phyloP scores from a whole-genome alignment of 768 basidiomycete species.

The Exidia glandulosa region DNA sequence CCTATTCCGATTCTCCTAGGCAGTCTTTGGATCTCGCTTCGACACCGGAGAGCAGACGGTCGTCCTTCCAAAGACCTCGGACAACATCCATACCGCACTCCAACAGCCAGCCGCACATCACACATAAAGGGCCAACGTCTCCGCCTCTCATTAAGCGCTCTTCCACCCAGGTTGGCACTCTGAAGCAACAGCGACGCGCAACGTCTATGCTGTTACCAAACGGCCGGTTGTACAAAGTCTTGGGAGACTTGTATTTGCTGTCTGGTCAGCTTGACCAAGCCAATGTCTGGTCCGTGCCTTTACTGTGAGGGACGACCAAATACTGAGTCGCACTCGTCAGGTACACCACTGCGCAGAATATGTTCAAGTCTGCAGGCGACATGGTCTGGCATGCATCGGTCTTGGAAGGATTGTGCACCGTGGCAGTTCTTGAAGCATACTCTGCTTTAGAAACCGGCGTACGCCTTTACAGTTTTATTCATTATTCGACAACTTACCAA shows the following conservation, averaged over 20 bases:
- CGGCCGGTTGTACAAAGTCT: conserved; percentile 77
- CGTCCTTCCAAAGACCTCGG: conserved; percentile 42
- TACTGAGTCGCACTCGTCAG: conserved; percentile 1
- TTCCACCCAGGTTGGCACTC: conserved; percentile 25
- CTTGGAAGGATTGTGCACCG: conserved; percentile 74
- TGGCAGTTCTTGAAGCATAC: conserved; percentile 78
- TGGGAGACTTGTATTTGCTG: conserved; percentile 81
- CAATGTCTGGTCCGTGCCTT: conserved; percentile 54
- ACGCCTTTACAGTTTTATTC: conserved; percentile 21
- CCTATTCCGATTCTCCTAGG: not conserved
- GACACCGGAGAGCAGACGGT: not conserved
- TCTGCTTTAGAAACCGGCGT: conserved; percentile 61
- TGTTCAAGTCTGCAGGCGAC: conserved; percentile 70
- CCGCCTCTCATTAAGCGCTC: conserved; percentile 40
- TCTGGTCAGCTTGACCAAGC: conserved; percentile 82
- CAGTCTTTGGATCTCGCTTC: not conserved
- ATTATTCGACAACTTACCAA: conserved; percentile 5
- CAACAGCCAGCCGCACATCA: conserved; percentile 48
- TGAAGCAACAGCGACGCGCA: conserved; percentile 51
- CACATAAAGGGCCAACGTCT: conserved; percentile 8
- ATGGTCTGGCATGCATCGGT: conserved; percentile 82
- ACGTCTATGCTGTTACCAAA: conserved; percentile 66
- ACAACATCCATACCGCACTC: conserved; percentile 34
- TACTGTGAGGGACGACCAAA: not conserved
- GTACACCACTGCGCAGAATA: conserved; percentile 16